Conservation (phyloP, 2,329 filamentous ascomycete genomes). For the Apiospora sp. region DNA sequence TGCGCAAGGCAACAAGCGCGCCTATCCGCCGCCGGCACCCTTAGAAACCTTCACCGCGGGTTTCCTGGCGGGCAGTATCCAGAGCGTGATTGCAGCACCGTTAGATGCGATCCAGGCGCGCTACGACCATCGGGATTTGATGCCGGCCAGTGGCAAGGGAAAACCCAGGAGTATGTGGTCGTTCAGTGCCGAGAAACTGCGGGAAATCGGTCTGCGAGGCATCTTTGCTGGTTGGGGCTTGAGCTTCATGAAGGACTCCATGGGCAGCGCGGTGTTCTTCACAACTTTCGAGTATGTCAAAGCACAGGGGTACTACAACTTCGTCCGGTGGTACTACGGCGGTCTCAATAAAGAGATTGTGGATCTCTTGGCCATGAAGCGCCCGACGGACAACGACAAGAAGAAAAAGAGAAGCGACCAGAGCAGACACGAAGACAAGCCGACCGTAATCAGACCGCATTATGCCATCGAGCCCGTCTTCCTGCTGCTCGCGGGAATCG, state of each 20-base stretch:
- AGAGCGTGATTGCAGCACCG: conserved; percentile 76
- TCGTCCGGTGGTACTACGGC: conserved; percentile 75
- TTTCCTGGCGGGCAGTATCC: conserved; percentile 71
- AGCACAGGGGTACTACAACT: conserved; percentile 75
- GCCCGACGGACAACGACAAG: conserved; percentile 42
- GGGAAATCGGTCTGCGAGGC: conserved; percentile 75
- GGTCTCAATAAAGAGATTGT: conserved; percentile 61
- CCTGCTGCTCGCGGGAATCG: conserved; percentile 71
- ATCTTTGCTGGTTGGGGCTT: conserved; percentile 79
- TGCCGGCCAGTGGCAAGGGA: conserved; percentile 49
- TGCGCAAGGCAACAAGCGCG: conserved; percentile 62
- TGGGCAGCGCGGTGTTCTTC: conserved; percentile 78
- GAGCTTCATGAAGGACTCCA: conserved; percentile 72
- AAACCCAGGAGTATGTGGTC: conserved; percentile 73
- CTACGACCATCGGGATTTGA: conserved; percentile 66
- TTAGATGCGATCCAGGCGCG: conserved; percentile 79
- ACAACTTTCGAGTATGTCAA: conserved; percentile 79
- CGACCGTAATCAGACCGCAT: conserved; percentile 71
- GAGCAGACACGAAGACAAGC: conserved; percentile 36
- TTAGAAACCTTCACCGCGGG: conserved; percentile 73
- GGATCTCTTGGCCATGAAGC: conserved; percentile 56
- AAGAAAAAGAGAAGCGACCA: conserved; percentile 34
- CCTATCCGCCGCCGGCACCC: conserved; percentile 74
- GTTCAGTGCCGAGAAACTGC: conserved; percentile 71
- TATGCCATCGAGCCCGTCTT: conserved; percentile 80